Base-by-base conservation (phyloP, 768 basidiomycete species). In the Rickenella mellea region DNA sequence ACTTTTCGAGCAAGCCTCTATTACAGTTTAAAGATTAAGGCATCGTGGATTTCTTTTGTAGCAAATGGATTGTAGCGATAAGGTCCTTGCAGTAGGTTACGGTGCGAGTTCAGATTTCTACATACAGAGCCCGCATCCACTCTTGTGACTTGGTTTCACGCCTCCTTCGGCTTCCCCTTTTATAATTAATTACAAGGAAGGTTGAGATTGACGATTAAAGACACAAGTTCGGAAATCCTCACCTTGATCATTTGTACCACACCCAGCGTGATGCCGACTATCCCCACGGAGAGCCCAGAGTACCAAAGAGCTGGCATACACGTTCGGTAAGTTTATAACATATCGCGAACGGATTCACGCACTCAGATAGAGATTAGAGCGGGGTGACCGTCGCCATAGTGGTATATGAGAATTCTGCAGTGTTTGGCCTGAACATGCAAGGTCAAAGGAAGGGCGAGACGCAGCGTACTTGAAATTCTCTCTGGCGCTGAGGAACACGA, bases 331-430 rank as follows among this genome's bases (percentile, higher is more conserved):
- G 19, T 41, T 2, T 7, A 41, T 15, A 21, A 27, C 35, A 8
- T 8, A 22, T 27, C 24, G 26, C 33, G n/a, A 27, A 36, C n/a
- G 24, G 27, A 36, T 29, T 24, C 43, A 57, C 69, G 49, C 47
- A 87, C 85, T 68, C 40, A 85, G 54, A 62, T 82, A 84, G 47
- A 85, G 67, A 29, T 56, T 67, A 36, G 77, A 75, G 44, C 80
- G 71, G 32, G 81, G 77, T 41, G 58, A 67, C 46, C 81, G 76
- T 55, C 73, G 62, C 64, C 76, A 76, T 48, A 85, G 58, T 39
- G 75, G 73, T 42, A 60, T 62, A 50, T 69, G 60, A 39, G 76
- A 64, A 20, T 57, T 44, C 59, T 71, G 42, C 22, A 48, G 24
- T 12, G 17, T n/a, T 27, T 64, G 51, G 57, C 66, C 70, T 71